These are phyloP conservation scores for Cordyceps militaris DNA, from an alignment of 2,329 filamentous ascomycete species.

Conservation along the genomic window DNA sequence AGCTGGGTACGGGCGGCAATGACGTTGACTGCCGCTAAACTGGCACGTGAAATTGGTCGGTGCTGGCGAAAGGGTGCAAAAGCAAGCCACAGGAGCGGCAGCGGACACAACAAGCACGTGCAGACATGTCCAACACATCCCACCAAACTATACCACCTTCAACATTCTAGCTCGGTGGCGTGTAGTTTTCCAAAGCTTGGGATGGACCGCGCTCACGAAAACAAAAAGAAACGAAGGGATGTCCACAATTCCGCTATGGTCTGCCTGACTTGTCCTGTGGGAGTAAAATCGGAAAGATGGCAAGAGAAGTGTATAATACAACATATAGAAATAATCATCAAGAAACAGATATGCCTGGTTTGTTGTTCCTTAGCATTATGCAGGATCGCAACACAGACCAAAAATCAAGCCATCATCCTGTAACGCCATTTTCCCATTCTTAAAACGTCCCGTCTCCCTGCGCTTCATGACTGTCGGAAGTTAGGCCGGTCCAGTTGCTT, in stretches of 20 bases:
- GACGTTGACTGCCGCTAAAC: neutral
- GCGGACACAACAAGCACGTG: neutral
- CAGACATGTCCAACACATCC: neutral
- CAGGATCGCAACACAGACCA: neutral
- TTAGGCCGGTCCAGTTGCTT: neutral
- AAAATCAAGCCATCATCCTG: conserved; percentile 7
- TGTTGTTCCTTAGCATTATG: neutral
- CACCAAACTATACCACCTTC: neutral
- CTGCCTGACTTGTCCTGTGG: neutral
- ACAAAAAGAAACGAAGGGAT: neutral
- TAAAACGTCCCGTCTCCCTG: neutral
- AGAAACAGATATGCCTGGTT: neutral
- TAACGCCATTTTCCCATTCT: conserved; percentile 11
- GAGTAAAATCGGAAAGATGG: neutral
- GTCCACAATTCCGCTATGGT: neutral
- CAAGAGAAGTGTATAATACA: neutral
- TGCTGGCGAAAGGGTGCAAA: no score
- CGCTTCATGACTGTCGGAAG: neutral
- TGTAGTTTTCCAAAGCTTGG: neutral
- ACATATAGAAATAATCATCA: neutral
- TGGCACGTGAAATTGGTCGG: neutral
- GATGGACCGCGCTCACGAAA: neutral
- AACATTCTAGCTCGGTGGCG: neutral
- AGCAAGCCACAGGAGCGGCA: no score
- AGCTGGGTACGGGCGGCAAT: neutral